Evolutionary conservation across 1,284 basidiomycete genomes (phyloP), one percentile per base, ranked within the genome.

Genomic region (Ustilago loliicola): DNA sequence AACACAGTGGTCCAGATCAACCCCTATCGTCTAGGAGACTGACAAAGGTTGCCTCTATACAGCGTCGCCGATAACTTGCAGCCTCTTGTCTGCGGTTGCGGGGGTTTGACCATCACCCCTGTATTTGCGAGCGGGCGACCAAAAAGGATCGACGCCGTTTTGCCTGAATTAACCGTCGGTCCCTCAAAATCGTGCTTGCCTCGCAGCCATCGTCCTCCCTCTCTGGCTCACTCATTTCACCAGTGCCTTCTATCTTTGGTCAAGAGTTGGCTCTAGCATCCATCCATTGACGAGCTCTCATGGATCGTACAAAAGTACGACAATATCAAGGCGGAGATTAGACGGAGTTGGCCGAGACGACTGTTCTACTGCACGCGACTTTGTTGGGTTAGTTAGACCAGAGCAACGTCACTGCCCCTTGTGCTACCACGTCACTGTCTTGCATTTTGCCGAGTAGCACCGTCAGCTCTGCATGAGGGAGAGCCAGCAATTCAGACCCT

Each of bases 131-230:
- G 25, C 15, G 27, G 50, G 6, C 6, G 6, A 51, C 17, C 4
- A 23, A 47, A 57, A 48, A 58, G 56, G 56, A 58, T 58, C 56
- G 56, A 48, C 56, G 32, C n/a, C 42, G 45, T 47, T 47, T 23
- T 47, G n/a, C n/a, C n/a, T 47, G 45, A 32, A 47, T 58, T 47
- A 40, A 32, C 40, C 40, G 27, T 45, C 7, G 38, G 17, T 17
- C 21, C 17, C 29, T 48, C 29, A 32, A 30, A 58, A 58, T n/a
- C 56, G 56, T 58, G 45, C n/a, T 7, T 17, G 10, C 42, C 27
- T 34, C 13, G 27, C 56, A 57, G 38, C 11, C 5, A 7, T n/a
- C 17, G 23, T 47, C 40, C 40, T 19, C 40, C 13, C 17, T 7
- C 40, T 19, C 17, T 21, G 32, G 32, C 32, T 34, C 32, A 34